Evolutionary conservation across 192 early-diverging fungal species (phyloP).

Genomic region (Ambispora gerdemannii): DNA sequence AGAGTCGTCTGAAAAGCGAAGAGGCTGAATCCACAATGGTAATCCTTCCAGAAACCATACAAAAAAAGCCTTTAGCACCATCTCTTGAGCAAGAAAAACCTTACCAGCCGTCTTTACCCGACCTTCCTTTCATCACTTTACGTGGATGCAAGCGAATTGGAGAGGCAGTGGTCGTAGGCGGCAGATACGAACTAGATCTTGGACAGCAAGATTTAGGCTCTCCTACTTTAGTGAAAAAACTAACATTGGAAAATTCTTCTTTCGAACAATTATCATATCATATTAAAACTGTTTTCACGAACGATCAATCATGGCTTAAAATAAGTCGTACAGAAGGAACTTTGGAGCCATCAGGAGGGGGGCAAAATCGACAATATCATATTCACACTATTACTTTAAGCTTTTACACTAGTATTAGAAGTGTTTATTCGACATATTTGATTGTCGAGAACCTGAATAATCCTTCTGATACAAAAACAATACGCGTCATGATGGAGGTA

Average conservation of each 20-base stretch:
- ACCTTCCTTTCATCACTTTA: conserved; percentile 50
- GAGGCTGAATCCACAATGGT: conserved; percentile 33
- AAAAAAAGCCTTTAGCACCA: not conserved
- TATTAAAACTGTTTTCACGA: conserved; percentile 53
- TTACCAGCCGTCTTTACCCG: conserved; percentile 24
- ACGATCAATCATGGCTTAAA: conserved; percentile 63
- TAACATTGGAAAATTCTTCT: conserved; percentile 58
- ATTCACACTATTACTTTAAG: conserved; percentile 60
- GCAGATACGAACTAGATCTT: conserved; percentile 71
- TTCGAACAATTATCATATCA: conserved; percentile 58
- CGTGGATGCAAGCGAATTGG: conserved; percentile 68
- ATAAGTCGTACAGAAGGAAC: conserved; percentile 68
- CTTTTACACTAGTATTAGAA: conserved; percentile 56
- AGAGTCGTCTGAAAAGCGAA: conserved; percentile 31
- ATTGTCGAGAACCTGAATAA: conserved; percentile 73
- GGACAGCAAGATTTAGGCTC: conserved; percentile 74
- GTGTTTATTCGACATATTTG: conserved; percentile 68
- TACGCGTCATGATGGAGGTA: conserved; percentile 69
- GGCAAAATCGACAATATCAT: conserved; percentile 33
- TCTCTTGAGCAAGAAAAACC: not conserved
- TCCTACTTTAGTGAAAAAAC: conserved; percentile 54
- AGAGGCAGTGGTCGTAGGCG: conserved; percentile 48
- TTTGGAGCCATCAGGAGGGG: conserved; percentile 50
- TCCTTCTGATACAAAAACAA: conserved; percentile 66
- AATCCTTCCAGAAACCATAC: not conserved